Conservation (phyloP, 1,139 yeast species). For the Suhomyces choctaworum region DNA sequence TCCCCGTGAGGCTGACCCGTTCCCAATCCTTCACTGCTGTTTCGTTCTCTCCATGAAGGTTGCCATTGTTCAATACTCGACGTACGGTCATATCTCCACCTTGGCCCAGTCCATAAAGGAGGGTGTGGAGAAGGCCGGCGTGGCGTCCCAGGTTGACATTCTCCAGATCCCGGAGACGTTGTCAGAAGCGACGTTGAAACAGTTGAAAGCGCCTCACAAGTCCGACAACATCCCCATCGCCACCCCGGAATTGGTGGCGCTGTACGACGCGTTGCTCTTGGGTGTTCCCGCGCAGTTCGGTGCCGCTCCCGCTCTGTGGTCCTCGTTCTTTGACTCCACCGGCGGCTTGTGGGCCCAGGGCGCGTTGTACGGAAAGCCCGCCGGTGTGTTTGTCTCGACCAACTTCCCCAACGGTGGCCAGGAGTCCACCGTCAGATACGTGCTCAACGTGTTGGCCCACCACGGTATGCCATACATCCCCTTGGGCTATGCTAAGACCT, state of each 20-base stretch:
- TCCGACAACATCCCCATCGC: slow-evolving; percentile 40
- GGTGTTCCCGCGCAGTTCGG: slow-evolving; percentile 58
- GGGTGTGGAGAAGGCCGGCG: slow-evolving; percentile 44
- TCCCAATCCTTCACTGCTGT: too few species aligned
- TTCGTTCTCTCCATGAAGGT: slow-evolving; percentile 28
- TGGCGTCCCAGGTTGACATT: slow-evolving; percentile 30
- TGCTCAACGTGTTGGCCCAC: slow-evolving; percentile 42
- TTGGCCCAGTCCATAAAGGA: slow-evolving; percentile 45
- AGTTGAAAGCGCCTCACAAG: slow-evolving; percentile 47
- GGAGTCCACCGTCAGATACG: slow-evolving; percentile 42
- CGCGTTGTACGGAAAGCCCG: slow-evolving; percentile 49
- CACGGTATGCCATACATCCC: slow-evolving; percentile 55
- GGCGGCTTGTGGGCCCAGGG: slow-evolving; percentile 56
- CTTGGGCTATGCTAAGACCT: slow-evolving; percentile 44
- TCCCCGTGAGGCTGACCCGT: too few species aligned
- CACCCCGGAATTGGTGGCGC: slow-evolving; percentile 34
- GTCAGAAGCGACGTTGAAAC: slow-evolving; percentile 37
- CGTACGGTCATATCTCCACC: slow-evolving; percentile 59
- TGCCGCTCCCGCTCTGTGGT: slow-evolving; percentile 46
- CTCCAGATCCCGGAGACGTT: slow-evolving; percentile 56
- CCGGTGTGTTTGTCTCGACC: slow-evolving; percentile 46
- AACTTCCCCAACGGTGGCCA: slow-evolving; percentile 52
- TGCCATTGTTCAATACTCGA: slow-evolving; percentile 59
- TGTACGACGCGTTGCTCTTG: slow-evolving; percentile 50
- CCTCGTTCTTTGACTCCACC: slow-evolving; percentile 45